Conservation (phyloP, 2,329 filamentous ascomycete genomes). For the Aspergillus fumigatus region DNA sequence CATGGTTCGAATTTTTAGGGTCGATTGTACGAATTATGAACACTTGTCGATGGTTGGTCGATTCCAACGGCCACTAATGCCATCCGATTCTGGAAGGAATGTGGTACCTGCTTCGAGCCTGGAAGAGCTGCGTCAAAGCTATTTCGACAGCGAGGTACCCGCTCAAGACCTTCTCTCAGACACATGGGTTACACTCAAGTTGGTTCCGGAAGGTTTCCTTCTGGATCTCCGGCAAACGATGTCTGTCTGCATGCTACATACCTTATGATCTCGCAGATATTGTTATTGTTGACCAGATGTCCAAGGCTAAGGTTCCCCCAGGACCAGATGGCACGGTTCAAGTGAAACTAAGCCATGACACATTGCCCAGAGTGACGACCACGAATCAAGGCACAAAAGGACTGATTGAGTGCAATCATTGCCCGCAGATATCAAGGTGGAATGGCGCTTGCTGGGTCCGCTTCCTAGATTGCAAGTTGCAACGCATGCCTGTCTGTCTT, state of each 20-base stretch:
- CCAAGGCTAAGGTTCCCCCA: not conserved
- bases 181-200: not conserved
- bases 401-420: slow-evolving; percentile 16
- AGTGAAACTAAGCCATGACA: slow-evolving; percentile 7
- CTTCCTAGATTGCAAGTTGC: not conserved
- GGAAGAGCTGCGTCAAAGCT: not conserved
- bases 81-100: not conserved
- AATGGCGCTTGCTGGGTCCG: slow-evolving; percentile 3
- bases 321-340: slow-evolving; percentile 16
- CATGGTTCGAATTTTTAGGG: not conserved
- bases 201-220: not conserved
- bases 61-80: not conserved
- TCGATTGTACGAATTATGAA: not conserved
- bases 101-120: too few species aligned
- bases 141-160: not conserved
- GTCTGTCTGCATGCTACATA: not conserved
- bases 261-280: not conserved
- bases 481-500: not conserved
- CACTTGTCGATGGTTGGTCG: not conserved
- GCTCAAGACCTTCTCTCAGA: not conserved
- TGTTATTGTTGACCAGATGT: not conserved
- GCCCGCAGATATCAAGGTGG: slow-evolving; percentile 14
- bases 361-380: slow-evolving; percentile 7
- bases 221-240: not conserved
- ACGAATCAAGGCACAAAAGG: slow-evolving; percentile 10